Conservation (phyloP, 495 filamentous ascomycete genomes). For the Rhypophila decipiens region DNA sequence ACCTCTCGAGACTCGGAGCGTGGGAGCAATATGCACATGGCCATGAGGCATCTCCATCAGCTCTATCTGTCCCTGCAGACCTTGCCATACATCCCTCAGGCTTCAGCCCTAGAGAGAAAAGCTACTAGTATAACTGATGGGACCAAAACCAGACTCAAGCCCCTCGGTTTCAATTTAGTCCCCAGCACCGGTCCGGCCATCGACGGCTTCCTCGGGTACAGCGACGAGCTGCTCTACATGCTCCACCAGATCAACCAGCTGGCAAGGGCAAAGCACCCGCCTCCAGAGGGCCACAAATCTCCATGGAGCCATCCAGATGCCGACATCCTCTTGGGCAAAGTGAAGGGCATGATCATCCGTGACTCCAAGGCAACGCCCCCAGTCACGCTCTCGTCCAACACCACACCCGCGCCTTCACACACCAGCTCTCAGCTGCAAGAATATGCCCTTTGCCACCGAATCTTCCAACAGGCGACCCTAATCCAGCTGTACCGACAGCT, state of each 20-base stretch:
- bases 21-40: conserved; percentile 3
- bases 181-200: conserved; percentile 8
- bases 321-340: conserved; percentile 13
- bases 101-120: background rate
- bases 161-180: background rate
- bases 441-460: conserved; percentile 11
- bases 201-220: conserved; percentile 16
- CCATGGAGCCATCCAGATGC: conserved; percentile 1
- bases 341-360: conserved; percentile 12
- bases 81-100: conserved; percentile 9
- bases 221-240: conserved; percentile 13
- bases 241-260: conserved; percentile 13
- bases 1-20: background rate
- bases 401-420: background rate
- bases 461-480: conserved; percentile 16
- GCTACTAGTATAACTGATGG: no score
- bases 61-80: conserved; percentile 14
- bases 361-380: conserved; percentile 8
- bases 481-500: conserved; percentile 10
- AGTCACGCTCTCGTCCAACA: conserved; percentile 1
- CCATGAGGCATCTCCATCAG: conserved; percentile 16
- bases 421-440: background rate
- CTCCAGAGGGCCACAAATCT: background rate
- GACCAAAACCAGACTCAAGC: background rate
- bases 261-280: background rate